Conservation (phyloP, 208 protist genomes). For the Eutreptiella sp. region DNA sequence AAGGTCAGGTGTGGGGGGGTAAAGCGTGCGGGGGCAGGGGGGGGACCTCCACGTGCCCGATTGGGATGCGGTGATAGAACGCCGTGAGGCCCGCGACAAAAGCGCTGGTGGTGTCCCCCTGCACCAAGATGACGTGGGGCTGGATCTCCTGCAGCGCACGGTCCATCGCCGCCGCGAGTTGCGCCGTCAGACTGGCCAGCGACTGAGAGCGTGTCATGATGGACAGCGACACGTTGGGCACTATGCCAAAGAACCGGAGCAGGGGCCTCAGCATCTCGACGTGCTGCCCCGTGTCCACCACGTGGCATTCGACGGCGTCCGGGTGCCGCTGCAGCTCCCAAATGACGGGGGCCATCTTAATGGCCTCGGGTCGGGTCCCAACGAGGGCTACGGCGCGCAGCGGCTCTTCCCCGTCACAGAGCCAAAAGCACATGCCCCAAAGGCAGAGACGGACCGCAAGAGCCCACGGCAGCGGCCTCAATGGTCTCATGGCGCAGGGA, state of each 20-base stretch:
- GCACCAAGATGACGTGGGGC: constrained; percentile 6
- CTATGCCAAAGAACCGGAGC: neutral
- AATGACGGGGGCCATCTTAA: constrained; percentile 4
- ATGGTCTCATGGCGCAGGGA: too few relatives aligned
- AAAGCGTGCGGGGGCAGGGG: too few relatives aligned
- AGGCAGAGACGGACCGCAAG: too few relatives aligned
- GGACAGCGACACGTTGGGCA: neutral
- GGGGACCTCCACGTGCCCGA: constrained; percentile 23
- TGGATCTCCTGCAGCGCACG: neutral
- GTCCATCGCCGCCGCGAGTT: neutral
- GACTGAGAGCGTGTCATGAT: neutral
- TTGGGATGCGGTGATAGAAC: constrained; percentile 5
- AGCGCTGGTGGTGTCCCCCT: constrained; percentile 27
- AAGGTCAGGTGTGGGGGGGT: too few relatives aligned
- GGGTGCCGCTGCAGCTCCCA: neutral
- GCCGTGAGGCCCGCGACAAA: neutral
- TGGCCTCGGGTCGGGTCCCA: constrained; percentile 5
- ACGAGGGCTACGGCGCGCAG: too few relatives aligned
- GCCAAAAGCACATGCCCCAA: too few relatives aligned
- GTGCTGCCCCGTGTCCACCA: neutral
- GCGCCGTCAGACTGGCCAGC: neutral
- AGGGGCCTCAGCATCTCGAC: neutral
- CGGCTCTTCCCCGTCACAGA: too few relatives aligned
- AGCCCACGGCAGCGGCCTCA: too few relatives aligned
- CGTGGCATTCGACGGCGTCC: neutral